phyloP scores from a whole-genome alignment of 495 filamentous ascomycete species.

The Parmelia sp. region DNA sequence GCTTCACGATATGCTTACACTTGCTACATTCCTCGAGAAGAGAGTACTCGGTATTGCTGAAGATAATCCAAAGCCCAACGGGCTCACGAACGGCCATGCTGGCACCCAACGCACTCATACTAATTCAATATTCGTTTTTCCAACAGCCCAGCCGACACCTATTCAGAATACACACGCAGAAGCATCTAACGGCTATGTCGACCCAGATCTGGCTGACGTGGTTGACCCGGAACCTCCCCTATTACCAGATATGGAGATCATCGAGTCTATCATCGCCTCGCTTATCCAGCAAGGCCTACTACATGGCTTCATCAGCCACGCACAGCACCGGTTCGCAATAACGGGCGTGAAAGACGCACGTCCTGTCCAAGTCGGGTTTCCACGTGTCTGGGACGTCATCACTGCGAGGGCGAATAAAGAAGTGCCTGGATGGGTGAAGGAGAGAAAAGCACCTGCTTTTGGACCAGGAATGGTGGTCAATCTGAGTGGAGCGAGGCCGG shows the following conservation, averaged over 20 bases:
- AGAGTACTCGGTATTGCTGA: slow-evolving; percentile 15
- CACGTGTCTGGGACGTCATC: slow-evolving; percentile 55
- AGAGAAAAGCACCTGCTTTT: slow-evolving; percentile 23
- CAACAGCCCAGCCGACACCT: background rate
- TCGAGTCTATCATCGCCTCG: slow-evolving; percentile 73
- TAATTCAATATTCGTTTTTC: slow-evolving; percentile 30
- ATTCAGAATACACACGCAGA: slow-evolving; percentile 11
- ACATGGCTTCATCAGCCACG: slow-evolving; percentile 77
- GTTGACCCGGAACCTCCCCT: slow-evolving; percentile 23
- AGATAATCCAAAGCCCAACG: background rate
- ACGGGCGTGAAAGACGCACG: slow-evolving; percentile 64
- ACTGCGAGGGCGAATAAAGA: slow-evolving; percentile 37
- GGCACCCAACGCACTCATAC: slow-evolving; percentile 24
- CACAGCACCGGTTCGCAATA: slow-evolving; percentile 69
- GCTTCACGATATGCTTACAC: slow-evolving; percentile 47
- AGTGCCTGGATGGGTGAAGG: slow-evolving; percentile 54
- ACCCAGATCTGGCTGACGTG: slow-evolving; percentile 38
- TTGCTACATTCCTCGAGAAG: slow-evolving; percentile 37
- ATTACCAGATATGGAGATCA: slow-evolving; percentile 45
- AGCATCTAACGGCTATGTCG: slow-evolving; percentile 29
- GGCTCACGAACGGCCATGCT: slow-evolving; percentile 1
- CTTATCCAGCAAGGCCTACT: slow-evolving; percentile 78
- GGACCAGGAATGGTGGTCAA: slow-evolving; percentile 47
- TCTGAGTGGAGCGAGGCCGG: slow-evolving; percentile 46
- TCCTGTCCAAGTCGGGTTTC: slow-evolving; percentile 57